Evolutionary conservation across 2,329 filamentous ascomycete genomes (phyloP).

Genomic region (Clarireedia homoeocarpa): DNA sequence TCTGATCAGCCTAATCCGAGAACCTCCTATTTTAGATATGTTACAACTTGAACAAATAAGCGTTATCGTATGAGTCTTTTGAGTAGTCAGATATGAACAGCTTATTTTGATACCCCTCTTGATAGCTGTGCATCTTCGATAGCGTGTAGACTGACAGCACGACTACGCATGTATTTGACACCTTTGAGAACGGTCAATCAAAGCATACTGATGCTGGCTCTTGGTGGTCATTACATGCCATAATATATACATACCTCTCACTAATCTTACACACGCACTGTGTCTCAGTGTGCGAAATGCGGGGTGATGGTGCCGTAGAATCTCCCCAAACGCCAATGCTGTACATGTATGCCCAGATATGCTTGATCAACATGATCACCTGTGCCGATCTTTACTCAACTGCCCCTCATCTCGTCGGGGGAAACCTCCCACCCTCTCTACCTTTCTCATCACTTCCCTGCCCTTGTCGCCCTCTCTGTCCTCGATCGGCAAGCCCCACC

Average conservation of each 20-base stretch:
- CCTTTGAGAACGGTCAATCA: not conserved
- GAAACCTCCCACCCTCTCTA: slow-evolving; percentile 49
- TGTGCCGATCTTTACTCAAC: slow-evolving; percentile 30
- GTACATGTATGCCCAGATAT: not conserved
- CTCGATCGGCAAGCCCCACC: slow-evolving; percentile 56
- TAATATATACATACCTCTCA: slow-evolving; percentile 8
- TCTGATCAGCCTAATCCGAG: no score
- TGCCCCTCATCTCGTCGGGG: slow-evolving; percentile 33
- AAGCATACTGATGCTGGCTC: not conserved
- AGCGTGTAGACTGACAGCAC: no score
- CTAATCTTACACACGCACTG: slow-evolving; percentile 19
- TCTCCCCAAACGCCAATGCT: slow-evolving; percentile 16
- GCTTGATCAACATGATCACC: slow-evolving; percentile 16
- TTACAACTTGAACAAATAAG: no score
- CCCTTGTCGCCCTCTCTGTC: slow-evolving; percentile 49
- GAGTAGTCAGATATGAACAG: no score
- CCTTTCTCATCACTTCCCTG: slow-evolving; percentile 44
- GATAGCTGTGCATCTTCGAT: no score
- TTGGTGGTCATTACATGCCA: slow-evolving; percentile 12
- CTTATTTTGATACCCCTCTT: no score
- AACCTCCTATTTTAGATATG: no score
- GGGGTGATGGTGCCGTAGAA: slow-evolving; percentile 17
- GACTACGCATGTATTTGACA: no score
- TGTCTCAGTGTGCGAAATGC: slow-evolving; percentile 5
- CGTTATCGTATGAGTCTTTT: no score